Conservation (phyloP, 2,329 filamentous ascomycete genomes). For the Phialocephala subalpina region DNA sequence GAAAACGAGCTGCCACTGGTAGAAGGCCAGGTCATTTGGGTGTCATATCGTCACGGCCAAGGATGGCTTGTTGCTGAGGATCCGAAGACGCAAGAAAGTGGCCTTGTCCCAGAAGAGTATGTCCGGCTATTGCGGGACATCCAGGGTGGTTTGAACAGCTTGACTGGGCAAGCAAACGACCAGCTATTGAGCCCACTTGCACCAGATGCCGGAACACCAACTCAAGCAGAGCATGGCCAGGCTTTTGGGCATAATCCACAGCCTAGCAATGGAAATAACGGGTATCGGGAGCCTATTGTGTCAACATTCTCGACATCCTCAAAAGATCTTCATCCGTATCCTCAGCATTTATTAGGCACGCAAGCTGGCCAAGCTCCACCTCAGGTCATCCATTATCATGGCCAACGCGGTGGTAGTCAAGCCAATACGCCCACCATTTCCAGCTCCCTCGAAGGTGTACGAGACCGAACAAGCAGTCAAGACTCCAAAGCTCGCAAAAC, state of each 20-base stretch:
- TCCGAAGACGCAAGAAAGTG: constrained; percentile 91
- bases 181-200: constrained; percentile 55
- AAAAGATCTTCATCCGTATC: constrained; percentile 73
- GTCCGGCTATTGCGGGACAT: constrained; percentile 92
- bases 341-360: constrained; percentile 68
- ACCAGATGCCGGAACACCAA: constrained; percentile 67
- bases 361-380: constrained; percentile 69
- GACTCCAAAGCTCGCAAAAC: constrained; percentile 35
- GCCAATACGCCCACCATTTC: constrained; percentile 67
- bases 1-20: constrained; percentile 93
- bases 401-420: constrained; percentile 72
- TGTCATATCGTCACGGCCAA: constrained; percentile 94
- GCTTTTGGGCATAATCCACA: constrained; percentile 56
- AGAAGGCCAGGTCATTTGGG: constrained; percentile 95
- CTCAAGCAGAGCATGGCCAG: constrained; percentile 63
- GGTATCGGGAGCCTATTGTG: constrained; percentile 73
- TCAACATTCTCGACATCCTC: constrained; percentile 76
- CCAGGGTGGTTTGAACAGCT: constrained; percentile 83
- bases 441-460: constrained; percentile 38
- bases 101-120: constrained; percentile 95
- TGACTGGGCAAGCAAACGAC: constrained; percentile 68
- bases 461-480: constrained; percentile 38
- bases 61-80: constrained; percentile 98
- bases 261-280: constrained; percentile 56
- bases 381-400: constrained; percentile 73